Conservation (phyloP, 768 basidiomycete genomes). For the Suillus placidus region DNA sequence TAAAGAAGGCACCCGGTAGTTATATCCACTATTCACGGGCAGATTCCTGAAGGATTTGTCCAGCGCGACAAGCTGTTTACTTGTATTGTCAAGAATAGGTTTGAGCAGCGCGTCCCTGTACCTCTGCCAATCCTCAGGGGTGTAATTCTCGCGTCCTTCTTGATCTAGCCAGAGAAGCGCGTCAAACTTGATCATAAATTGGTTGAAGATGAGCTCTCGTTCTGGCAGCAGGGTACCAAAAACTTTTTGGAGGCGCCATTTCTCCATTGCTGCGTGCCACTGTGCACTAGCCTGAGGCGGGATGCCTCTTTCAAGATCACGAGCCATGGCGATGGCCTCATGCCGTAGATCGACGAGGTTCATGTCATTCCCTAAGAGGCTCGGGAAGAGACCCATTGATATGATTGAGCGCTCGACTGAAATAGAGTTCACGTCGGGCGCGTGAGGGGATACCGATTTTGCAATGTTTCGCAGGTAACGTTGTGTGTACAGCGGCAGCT, state of each 20-base stretch:
- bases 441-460: background rate
- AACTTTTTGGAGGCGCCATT: background rate
- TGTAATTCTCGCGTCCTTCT: background rate
- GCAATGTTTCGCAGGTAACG: constrained; percentile 6
- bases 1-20: background rate
- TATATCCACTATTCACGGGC: background rate
- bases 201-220: constrained; percentile 13
- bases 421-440: background rate
- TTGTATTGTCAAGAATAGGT: constrained; percentile 8
- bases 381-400: background rate
- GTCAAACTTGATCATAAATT: constrained; percentile 20
- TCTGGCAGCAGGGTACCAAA: constrained; percentile 15
- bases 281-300: background rate
- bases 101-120: constrained; percentile 5
- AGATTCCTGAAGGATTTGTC: background rate
- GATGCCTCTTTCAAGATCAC: background rate
- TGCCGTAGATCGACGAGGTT: constrained; percentile 3
- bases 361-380: constrained; percentile 3
- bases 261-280: background rate
- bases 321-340: background rate
- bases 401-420: background rate
- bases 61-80: background rate
- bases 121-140: constrained; percentile 6
- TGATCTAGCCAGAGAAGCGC: constrained; percentile 24
- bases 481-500: constrained; percentile 10